Evolutionary conservation across 257 asterid species (phyloP).

Genomic region (Solanum piurae): DNA sequence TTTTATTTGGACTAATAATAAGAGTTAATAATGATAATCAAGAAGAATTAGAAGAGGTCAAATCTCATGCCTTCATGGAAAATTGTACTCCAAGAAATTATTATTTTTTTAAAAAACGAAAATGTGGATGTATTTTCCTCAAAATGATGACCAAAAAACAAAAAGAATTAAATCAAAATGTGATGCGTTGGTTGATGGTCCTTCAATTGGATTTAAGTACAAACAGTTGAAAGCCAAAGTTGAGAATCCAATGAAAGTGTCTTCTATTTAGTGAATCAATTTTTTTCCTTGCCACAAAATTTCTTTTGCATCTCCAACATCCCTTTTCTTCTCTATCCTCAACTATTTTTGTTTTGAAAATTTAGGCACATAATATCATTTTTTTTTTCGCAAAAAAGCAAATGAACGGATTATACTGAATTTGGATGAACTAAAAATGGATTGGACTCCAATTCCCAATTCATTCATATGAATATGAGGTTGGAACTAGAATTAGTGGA

Average conservation of each 20-base stretch:
- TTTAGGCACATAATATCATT: not conserved
- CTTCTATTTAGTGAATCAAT: not conserved
- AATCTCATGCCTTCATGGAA: not conserved
- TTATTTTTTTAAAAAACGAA: not conserved
- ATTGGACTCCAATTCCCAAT: accelerated
- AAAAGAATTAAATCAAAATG: not conserved
- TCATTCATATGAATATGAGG: not conserved
- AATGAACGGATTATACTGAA: too few species aligned
- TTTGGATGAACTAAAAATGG: not conserved
- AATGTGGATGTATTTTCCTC: not conserved
- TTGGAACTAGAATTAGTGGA: not conserved
- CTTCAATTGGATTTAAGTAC: not conserved
- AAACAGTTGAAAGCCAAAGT: not conserved
- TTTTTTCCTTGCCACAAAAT: too few species aligned
- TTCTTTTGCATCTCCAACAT: not conserved
- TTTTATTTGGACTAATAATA: not conserved
- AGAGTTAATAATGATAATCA: not conserved
- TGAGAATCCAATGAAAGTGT: constrained; percentile 12
- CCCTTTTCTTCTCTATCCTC: not conserved
- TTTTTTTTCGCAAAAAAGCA: not conserved
- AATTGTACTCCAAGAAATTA: not conserved
- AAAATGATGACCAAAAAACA: not conserved
- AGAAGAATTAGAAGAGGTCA: not conserved
- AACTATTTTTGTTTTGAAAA: not conserved
- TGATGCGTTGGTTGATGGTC: not conserved